phyloP scores from a whole-genome alignment of 345 rosid genomes.

The Brassica nigra region DNA sequence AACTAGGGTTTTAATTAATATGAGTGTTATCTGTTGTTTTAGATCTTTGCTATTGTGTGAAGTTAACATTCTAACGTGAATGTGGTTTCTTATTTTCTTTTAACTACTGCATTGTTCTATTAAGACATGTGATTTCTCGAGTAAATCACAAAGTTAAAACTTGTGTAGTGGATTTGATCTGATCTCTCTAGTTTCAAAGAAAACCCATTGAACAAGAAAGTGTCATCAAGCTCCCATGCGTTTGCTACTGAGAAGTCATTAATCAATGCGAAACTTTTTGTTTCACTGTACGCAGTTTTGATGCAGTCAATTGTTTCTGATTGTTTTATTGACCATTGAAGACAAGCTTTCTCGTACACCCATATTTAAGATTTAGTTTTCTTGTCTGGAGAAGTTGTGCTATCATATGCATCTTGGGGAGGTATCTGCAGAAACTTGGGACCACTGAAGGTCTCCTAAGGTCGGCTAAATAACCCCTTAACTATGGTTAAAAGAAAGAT shows the following conservation, averaged over 20 bases:
- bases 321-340: too few species aligned
- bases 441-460: not conserved
- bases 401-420: not conserved
- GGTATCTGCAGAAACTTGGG: not conserved
- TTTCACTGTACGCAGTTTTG: not conserved
- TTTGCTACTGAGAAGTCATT: too few species aligned
- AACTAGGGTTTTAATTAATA: too few species aligned
- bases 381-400: too few species aligned
- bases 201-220: too few species aligned
- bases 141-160: not conserved
- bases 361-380: too few species aligned
- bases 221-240: too few species aligned
- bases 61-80: not conserved
- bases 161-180: not conserved
- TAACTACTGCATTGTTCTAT: not conserved
- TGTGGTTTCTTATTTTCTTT: not conserved
- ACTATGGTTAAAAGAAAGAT: not conserved
- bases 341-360: too few species aligned
- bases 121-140: not conserved
- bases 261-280: not conserved
- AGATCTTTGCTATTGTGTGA: not conserved
- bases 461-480: not conserved
- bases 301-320: not conserved
- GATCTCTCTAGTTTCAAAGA: too few species aligned
- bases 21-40: slow-evolving; percentile 1